Conservation (phyloP, 78 protist species). For the Monosiga brevicollis region DNA sequence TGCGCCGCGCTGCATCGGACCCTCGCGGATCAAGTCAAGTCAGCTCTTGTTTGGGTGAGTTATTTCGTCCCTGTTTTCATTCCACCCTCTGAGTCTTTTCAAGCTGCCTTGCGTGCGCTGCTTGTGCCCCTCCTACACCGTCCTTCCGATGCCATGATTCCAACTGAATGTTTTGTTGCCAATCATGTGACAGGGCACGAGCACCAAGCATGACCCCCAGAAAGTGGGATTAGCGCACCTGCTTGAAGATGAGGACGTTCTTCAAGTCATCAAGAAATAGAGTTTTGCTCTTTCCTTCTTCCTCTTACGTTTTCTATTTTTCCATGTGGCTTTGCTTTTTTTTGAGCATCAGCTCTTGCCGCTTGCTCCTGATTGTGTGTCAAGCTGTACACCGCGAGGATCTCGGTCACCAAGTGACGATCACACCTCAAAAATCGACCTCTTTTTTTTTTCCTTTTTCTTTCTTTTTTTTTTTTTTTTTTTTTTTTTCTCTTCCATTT, state of each 20-base stretch:
- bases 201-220: constrained; percentile 78
- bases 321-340: too few species aligned
- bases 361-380: background rate
- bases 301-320: too few species aligned
- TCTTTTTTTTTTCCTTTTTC: background rate
- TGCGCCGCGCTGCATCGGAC: constrained; percentile 80
- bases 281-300: background rate
- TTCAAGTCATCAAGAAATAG: constrained; percentile 10
- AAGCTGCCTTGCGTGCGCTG: background rate
- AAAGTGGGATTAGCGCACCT: constrained; percentile 76
- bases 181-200: constrained; percentile 12
- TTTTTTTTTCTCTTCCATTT: too few species aligned
- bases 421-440: too few species aligned
- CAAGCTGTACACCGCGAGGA: too few species aligned
- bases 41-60: constrained; percentile 93
- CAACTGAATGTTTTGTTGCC: background rate
- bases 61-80: background rate
- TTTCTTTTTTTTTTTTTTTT: too few species aligned
- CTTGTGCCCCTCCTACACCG: background rate
- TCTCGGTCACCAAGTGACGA: too few species aligned
- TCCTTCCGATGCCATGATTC: background rate
- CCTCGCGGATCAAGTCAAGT: constrained; percentile 77
- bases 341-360: background rate
- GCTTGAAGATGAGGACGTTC: constrained; percentile 79
- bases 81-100: background rate